These are phyloP conservation scores for Thymus mandschuricus DNA, from an alignment of 257 asterid genomes.

Conservation along the genomic window DNA sequence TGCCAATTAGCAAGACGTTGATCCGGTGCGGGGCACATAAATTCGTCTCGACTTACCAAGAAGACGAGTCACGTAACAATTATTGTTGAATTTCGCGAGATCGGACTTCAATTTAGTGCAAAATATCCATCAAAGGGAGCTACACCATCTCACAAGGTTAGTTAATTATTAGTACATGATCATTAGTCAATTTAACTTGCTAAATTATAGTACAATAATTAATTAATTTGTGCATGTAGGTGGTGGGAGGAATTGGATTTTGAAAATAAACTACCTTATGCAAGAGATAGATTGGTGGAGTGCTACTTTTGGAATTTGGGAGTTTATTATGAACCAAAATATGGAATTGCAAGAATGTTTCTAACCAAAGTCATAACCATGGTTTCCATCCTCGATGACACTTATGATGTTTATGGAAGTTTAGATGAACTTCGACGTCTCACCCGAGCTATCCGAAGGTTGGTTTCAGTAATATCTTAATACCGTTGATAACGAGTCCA, in stretches of 20 bases:
- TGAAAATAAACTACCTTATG: constrained; percentile 20
- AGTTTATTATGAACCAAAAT: constrained; percentile 42
- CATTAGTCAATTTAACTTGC: too few relatives aligned
- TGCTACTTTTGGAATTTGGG: constrained; percentile 40
- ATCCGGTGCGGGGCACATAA: background rate
- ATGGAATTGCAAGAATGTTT: constrained; percentile 20
- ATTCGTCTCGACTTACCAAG: constrained; percentile 3
- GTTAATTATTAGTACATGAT: too few relatives aligned
- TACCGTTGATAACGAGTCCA: too few relatives aligned
- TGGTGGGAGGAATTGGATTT: constrained; percentile 46
- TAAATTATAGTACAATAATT: background rate
- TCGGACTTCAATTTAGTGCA: constrained; percentile 27
- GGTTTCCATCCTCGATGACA: background rate
- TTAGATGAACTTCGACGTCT: background rate
- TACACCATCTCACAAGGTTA: constrained; percentile 37
- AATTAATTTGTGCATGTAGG: constrained; percentile 16
- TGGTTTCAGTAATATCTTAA: too few relatives aligned
- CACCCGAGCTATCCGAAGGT: background rate
- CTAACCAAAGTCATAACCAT: constrained; percentile 6
- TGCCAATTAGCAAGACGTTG: constrained; percentile 39
- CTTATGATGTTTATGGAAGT: background rate
- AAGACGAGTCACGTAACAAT: constrained; percentile 5
- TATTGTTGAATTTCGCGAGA: constrained; percentile 8
- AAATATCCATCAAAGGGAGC: constrained; percentile 34
- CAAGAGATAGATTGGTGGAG: constrained; percentile 48